Base-by-base conservation (phyloP, 2,329 filamentous ascomycete genomes). In the Capronia americana region DNA sequence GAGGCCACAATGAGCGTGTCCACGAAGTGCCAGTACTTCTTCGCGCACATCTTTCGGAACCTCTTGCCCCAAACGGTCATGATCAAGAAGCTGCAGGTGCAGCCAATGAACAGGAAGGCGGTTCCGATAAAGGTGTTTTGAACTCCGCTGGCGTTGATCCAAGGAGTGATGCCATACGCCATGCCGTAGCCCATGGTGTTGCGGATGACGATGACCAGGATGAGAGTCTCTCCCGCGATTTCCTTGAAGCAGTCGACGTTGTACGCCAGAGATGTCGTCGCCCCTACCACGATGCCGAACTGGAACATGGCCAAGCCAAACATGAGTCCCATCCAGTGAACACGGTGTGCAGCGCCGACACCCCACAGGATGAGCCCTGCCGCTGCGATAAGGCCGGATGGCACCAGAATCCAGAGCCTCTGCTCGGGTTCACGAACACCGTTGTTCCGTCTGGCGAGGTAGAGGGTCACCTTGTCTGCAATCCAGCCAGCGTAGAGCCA, bases 181-280 rank as follows among this genome's bases (percentile, higher is more conserved):
- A 68, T 68, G 17, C 44, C 63, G 12, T 55, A 62, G 41, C 60
- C 60, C 60, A 62, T 62, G 50, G 81, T 84, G 67, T 85, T 85
- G 14, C 83, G 75, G 11, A 82, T 74, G 1, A 85, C 70, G 38
- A 85, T 85, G 12, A 84, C 81, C 3, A 82, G 80, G 3, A 83
- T 79, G 63, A 84, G 79, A 0, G 82, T 80, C 70, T 85, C 82
- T 0, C 83, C 83, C 50, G 78, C 78, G 4, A 85, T 73, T 5
- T 81, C 83, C 48, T 80, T 79, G 68, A 84, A 85, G 32, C 76
- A 79, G 68, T 85, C 83, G 41, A 85, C 82, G 64, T 79, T 77
- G 67, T 85, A 85, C 14, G 77, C 76, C 44, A 84, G 74, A 1
- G 77, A 76, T 50, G 80, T 83, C 11, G 78, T 80, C 53, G 77